Conservation (phyloP, 305 asterid genomes). For the Fraxinus platypoda region DNA sequence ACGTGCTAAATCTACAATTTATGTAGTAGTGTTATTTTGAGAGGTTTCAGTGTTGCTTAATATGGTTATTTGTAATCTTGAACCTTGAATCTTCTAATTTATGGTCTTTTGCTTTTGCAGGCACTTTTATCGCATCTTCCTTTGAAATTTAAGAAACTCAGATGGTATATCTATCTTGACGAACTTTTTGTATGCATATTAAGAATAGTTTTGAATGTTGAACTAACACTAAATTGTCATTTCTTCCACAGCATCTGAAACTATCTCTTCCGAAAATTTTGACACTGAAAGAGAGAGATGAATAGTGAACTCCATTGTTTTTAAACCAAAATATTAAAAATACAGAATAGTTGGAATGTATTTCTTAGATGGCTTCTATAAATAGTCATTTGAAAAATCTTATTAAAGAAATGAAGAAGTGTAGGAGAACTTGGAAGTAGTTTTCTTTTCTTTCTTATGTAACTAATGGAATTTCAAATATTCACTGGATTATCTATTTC, state of each 20-base stretch:
- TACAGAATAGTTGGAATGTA: not conserved
- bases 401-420: not conserved
- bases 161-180: conserved; percentile 55
- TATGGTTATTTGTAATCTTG: not conserved
- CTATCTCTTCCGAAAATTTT: not conserved
- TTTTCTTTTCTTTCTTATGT: not conserved
- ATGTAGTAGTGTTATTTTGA: not conserved
- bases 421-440: not conserved
- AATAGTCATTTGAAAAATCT: not conserved
- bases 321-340: not conserved
- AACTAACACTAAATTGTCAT: conserved; percentile 2
- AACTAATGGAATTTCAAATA: not conserved
- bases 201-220: not conserved
- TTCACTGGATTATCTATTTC: not conserved
- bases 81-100: conserved; percentile 24
- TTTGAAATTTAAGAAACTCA: conserved; percentile 69
- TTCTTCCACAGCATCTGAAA: not conserved
- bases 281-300: not conserved
- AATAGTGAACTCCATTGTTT: not conserved
- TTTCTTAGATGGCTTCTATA: not conserved
- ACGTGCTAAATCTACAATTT: not conserved
- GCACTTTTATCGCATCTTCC: conserved; percentile 77
- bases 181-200: conserved; percentile 11
- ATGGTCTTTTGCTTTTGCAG: conserved; percentile 53
- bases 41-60: conserved; percentile 4